Base-by-base conservation (phyloP, 23 red algal species). In the Agarophyton chilense region DNA sequence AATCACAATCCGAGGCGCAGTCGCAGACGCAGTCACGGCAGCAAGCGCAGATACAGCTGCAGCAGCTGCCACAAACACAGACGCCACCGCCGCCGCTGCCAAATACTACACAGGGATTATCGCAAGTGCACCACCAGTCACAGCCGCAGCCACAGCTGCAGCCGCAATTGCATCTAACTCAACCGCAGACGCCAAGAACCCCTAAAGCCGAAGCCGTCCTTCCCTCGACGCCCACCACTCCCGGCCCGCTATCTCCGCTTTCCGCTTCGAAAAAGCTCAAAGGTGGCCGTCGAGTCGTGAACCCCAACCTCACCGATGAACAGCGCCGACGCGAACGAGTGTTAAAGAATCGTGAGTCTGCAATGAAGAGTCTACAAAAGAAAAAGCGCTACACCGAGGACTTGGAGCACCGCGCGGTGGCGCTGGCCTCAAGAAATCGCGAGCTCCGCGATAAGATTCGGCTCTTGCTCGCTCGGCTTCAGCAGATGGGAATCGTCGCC, bases 361-460 rank as follows among this genome's bases (percentile, higher is more conserved):
- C 89, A 8, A 92, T 92, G 89, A 81, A 83, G 60, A 83, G 77
- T 45, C 52, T 92, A 14, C 76, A 81, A 51, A 92, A 92, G 79
- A 92, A 92, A 77, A 81, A 92, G 46, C 89, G 78, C 63, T 92
- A 92, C 78, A 92, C 89, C 41, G 62, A 81, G 79, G 70, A 81
- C 41, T 51, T 92, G 32, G 89, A 92, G 70, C 76, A 79, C 50
- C 89, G 89, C 52, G 89, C 78, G 61, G 41, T 81, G 19, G 89
- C 89, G 38, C 78, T 92, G 33, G 63, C 75, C 50, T 31, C 77
- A 16, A 56, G 89, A 50, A 92, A 92, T 44, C 58, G 60, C 34
- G 75, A 92, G 22, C 77, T 92, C 47, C 54, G 65, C 56, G 77
- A 73, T 49, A 79, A 72, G 58, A 92, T 92, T 62, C 89, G 89